Conservation (phyloP, 2,329 filamentous ascomycete species). For the Cordyceps farinosa region DNA sequence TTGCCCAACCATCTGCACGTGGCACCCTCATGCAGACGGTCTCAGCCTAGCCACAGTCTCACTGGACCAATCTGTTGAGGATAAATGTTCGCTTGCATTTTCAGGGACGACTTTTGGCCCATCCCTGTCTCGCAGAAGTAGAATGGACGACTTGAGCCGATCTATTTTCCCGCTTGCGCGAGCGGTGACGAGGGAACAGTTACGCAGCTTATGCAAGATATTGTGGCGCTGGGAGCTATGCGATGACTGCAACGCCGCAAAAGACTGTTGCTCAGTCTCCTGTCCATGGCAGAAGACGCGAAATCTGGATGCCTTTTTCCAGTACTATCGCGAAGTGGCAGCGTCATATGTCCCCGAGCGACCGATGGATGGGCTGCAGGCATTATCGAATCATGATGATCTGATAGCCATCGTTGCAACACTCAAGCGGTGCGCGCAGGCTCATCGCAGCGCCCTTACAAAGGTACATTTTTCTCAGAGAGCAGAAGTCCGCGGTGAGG, state of each 20-base stretch:
- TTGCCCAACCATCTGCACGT: not conserved
- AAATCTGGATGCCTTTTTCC: constrained; percentile 14
- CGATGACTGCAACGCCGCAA: not conserved
- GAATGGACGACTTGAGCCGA: not conserved
- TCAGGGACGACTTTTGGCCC: no score
- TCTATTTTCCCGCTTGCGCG: not conserved
- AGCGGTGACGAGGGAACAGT: not conserved
- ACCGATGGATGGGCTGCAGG: not conserved
- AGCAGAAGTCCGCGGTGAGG: not conserved
- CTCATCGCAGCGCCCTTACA: not conserved
- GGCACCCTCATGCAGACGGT: not conserved
- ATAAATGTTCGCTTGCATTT: not conserved
- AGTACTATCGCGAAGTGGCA: constrained; percentile 12
- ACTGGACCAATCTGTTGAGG: not conserved
- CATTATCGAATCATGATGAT: constrained; percentile 15
- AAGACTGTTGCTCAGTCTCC: not conserved
- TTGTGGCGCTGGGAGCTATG: constrained; percentile 12
- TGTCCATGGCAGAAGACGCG: constrained; percentile 9
- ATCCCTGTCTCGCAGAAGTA: not conserved
- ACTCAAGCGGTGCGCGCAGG: not conserved
- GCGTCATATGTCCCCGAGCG: constrained; percentile 8
- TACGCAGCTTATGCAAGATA: not conserved
- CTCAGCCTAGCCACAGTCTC: not conserved
- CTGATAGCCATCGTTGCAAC: constrained; percentile 2
- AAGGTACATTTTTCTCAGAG: not conserved